These are phyloP conservation scores for Picea engelmannii DNA, from an alignment of 83 land plant species.

Conservation along the genomic window DNA sequence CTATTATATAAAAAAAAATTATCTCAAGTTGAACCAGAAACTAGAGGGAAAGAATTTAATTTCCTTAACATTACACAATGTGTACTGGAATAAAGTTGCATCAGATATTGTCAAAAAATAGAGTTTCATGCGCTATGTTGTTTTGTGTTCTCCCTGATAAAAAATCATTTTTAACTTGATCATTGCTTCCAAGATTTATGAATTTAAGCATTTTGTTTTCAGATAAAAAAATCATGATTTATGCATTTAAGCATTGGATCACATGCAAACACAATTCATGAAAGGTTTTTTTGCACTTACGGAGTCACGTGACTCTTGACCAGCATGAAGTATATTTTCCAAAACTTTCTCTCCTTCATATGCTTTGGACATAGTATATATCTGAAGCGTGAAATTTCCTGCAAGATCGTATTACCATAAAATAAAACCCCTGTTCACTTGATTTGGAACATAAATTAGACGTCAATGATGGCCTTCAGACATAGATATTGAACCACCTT, in stretches of 20 bases:
- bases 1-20: too few relatives aligned
- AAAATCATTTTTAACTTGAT: not conserved
- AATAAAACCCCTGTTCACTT: slow-evolving; percentile 3
- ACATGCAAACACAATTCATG: not conserved
- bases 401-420: slow-evolving; percentile 7
- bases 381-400: slow-evolving; percentile 69
- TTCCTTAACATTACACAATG: not conserved
- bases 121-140: not conserved
- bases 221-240: too few relatives aligned
- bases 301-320: slow-evolving; percentile 53
- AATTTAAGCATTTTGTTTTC: not conserved
- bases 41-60: too few relatives aligned
- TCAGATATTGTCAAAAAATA: not conserved
- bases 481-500: not conserved
- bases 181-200: not conserved
- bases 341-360: slow-evolving; percentile 68
- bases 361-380: slow-evolving; percentile 63
- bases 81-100: not conserved
- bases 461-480: not conserved
- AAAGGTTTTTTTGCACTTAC: slow-evolving; percentile 33
- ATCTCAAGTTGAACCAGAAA: too few relatives aligned
- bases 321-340: slow-evolving; percentile 67
- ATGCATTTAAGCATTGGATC: too few relatives aligned
- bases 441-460: not conserved
- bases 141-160: not conserved